These are phyloP conservation scores for Datura wrightii DNA, from an alignment of 257 asterid species.

Conservation along the genomic window DNA sequence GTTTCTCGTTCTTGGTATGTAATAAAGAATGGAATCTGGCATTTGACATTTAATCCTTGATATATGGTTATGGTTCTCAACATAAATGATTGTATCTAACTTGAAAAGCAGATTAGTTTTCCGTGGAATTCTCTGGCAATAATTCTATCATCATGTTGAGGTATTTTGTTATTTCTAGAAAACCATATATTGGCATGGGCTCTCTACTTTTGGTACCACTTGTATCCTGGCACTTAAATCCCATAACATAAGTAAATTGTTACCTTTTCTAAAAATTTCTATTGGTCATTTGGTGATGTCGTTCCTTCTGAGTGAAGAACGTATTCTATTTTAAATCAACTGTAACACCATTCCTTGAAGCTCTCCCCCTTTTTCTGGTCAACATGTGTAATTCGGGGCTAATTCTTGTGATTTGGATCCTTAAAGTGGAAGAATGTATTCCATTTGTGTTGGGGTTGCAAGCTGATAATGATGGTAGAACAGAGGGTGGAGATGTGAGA, in stretches of 20 bases:
- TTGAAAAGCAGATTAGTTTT: background rate
- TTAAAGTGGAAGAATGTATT: background rate
- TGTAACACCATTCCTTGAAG: constrained; percentile 4
- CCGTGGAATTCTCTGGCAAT: background rate
- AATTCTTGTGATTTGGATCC: background rate
- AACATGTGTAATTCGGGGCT: background rate
- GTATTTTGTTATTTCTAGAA: background rate
- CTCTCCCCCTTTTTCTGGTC: background rate
- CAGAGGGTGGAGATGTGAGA: background rate
- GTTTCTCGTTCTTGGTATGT: background rate
- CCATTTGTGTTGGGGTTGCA: background rate
- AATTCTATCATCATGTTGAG: background rate
- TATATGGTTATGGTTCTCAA: background rate
- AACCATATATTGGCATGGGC: background rate
- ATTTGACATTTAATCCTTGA: background rate
- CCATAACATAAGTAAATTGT: background rate
- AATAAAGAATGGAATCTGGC: background rate
- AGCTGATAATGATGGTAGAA: background rate
- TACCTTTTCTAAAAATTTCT: background rate
- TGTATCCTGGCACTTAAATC: background rate
- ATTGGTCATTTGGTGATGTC: background rate
- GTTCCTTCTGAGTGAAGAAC: background rate
- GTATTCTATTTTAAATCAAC: background rate
- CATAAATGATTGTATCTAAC: background rate
- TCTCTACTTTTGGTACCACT: constrained; percentile 7